Base-by-base conservation (phyloP, 805 yeast species). In the Yamadazyma sp. region DNA sequence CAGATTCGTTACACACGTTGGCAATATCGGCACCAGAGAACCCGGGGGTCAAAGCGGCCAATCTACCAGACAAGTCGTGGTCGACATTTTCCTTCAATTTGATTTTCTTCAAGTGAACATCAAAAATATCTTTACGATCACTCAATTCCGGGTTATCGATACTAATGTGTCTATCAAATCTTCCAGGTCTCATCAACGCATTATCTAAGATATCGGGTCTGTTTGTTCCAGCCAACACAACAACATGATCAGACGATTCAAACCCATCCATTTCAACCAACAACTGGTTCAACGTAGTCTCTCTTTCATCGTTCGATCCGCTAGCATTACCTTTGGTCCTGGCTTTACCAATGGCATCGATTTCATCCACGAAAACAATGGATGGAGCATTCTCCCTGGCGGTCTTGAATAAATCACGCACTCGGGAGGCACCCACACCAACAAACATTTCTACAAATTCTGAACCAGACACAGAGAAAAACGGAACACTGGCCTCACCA, bases 381-480 rank as follows among this genome's bases (percentile, higher is more conserved):
- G 95, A 75, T 5, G 97, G 97, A 0, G 96, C 93, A 70, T 79
- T 83, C 46, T 84, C 84, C 54, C 95, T 75, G 12, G 96, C 97
- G 31, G 86, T 84, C 56, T 84, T 82, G 67, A 89, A 89, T 54
- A 89, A 71, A 56, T 90, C 96, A 60, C 97, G 84, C 28, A 89
- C 97, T 60, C 97, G 76, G 3, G 91, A 82, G 3, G 96, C 96
- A 67, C 96, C 96, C 17, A 89, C 96, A 65, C 96, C 96, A 14
- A 86, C 95, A 70, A 86, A 89, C 96, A 89, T 89, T 61, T 89
- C 96, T n/a, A 88, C 95, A 50, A 89, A 89, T 59, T 89, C 96
- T 10, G 96, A 87, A 52, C 96, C 96, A 1, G 95, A 84, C 5
- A 89, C 96, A 15, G 93, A 82, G 47, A 80, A 80, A 59, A 89